Percentiles rank a stretch among this genome's conserved stretches.
These are phyloP conservation scores for Cyberlindnera sargentensis DNA, from an alignment of 805 yeast species.

Conservation along the genomic window DNA sequence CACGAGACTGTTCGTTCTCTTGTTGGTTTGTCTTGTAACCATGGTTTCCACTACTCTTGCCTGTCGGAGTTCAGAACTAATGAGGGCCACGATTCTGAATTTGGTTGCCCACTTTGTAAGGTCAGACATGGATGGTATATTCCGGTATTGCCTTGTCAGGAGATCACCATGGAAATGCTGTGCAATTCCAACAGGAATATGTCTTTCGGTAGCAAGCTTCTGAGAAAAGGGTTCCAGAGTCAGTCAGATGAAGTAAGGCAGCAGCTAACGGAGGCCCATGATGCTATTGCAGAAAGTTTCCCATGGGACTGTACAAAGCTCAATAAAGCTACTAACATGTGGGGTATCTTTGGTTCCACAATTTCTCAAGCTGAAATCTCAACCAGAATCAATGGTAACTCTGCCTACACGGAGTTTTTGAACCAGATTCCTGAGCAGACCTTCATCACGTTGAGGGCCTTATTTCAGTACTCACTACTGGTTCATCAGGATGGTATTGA, in stretches of 20 bases:
- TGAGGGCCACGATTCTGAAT: conserved; percentile 56
- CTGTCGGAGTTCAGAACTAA: conserved; percentile 52
- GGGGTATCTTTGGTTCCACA: conserved; percentile 1
- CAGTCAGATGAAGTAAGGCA: not conserved
- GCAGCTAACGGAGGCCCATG: not conserved
- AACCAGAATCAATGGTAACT: conserved; percentile 38
- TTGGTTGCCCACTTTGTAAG: conserved; percentile 91
- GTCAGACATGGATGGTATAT: conserved; percentile 71
- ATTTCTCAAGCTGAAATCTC: conserved; percentile 54
- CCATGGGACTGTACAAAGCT: not conserved
- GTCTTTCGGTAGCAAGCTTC: not conserved
- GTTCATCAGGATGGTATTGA: not conserved
- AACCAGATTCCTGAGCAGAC: conserved; percentile 32
- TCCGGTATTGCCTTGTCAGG: conserved; percentile 39
- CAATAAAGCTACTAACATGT: conserved; percentile 20
- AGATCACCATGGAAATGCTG: not conserved
- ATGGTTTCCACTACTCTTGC: conserved; percentile 83
- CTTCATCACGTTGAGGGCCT: conserved; percentile 29
- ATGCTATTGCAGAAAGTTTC: too few species aligned
- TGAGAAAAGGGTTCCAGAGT: not conserved
- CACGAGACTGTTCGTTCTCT: not conserved
- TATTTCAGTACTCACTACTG: conserved; percentile 14
- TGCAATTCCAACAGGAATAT: not conserved
- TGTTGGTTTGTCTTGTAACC: conserved; percentile 69
- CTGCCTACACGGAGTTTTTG: conserved; percentile 27